Base-by-base conservation (phyloP, 108 stramenopile species). In the Schizochytrium sp. region DNA sequence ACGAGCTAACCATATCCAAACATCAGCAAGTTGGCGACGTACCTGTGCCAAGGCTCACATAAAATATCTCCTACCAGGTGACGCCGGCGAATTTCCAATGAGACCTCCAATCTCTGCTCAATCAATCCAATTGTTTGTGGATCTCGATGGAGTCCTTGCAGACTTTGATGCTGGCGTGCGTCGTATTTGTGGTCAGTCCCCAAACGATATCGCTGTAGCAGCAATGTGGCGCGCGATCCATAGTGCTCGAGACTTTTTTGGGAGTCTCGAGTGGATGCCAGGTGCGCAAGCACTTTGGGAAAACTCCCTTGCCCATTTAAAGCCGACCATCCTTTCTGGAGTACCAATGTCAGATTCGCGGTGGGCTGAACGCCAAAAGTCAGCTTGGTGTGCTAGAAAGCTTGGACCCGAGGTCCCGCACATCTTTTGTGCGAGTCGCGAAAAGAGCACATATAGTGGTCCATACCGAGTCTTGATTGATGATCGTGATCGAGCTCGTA, bases 201-300 rank as follows among this genome's bases (percentile, higher is more conserved):
- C 76, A 53, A 13, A 83, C 7, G 15, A 46, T 10, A 12, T 83
- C 5, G 17, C 76, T 38, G 76, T 42, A 53, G 10, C 76, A 17
- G 76, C 76, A 47, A 83, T 83, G 76, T 83, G 76, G 76, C 76
- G 76, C 2, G 53, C 76, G 28, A 83, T 83, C 28, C 15, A 42
- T n/a, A 38, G 53, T 5, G 50, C 49, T 10, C 47, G 53, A 5
- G 76, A 83, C 47, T 83, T 83, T 28, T 83, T 83, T 40, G 76
- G 76, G 28, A 10, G 38, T 5, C 76, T 83, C 5, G 76, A 83
- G 53, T 83, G 76, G 76, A 49, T 83, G 47, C 76, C 76, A 55
- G 76, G 76, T 40, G 76, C 76, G 13, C 50, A 50, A 7, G 76
- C 47, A 10, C 47, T 83, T 10, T 83, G 76, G 76, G 17, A 55